Evolutionary conservation across 345 rosid genomes (phyloP), one percentile per base, ranked within the genome.

Genomic region (Turnera subulata): DNA sequence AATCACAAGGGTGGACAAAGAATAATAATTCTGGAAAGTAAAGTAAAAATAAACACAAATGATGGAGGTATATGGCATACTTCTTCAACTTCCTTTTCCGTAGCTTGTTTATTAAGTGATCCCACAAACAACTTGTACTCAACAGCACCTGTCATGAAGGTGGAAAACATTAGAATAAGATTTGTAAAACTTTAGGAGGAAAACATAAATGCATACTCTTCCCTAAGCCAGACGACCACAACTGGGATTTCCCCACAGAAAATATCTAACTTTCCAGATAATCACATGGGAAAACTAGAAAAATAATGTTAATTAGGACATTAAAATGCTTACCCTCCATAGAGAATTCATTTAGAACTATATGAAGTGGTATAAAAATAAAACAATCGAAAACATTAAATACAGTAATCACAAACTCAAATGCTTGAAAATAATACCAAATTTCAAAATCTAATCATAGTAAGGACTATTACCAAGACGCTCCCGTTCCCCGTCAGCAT

Each of bases 401-500:
- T 33, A 11, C 25, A n/a, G n/a, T n/a, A n/a, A n/a, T n/a, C n/a
- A n/a, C 15, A 33, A 43, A 52, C 5, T 29, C 35, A 29, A 29
- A 29, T 29, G 4, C 35, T 29, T n/a, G n/a, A n/a, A n/a, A 29
- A 29, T 3, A 29, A 29, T 29, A 29, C 8, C 5, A 53, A 16
- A 15, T 22, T n/a, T n/a, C 6, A n/a, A 24, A 50, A 18, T 46
- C 49, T 38, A n/a, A 54, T 21, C 20, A 19, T 18, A 42, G 63
- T 5, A 17, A 57, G 18, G 53, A 44, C 11, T 19, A 64, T 70
- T 89, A 93, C 99, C 99, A 53, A 89, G 85, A 46, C 99, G 97
- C 74, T 87, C 99, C 62, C 92, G 79, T 76, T 93, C 99, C 50
- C 99, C 99, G 66, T 93, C 99, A 68, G 99, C 99, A 69, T 87